Percentiles rank a stretch among this genome's conserved stretches.
Evolutionary conservation across 108 stramenopile species (phyloP).

Genomic region (Nannochloropsis salina): DNA sequence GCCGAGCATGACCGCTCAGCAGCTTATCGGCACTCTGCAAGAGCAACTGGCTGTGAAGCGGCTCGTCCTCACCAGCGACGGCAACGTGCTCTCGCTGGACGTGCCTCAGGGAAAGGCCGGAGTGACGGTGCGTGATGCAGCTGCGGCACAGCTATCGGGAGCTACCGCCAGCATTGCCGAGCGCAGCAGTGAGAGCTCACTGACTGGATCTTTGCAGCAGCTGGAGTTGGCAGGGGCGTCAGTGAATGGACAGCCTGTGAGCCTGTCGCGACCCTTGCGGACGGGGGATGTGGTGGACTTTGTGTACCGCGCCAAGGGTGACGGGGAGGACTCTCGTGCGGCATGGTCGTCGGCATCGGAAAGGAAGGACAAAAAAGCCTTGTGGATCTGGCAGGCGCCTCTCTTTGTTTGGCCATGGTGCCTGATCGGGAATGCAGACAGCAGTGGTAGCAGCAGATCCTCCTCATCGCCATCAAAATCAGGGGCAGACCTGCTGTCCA

Average conservation of each 20-base stretch:
- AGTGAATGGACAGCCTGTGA: slow-evolving; percentile 12
- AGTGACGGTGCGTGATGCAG: not conserved
- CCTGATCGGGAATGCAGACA: not conserved
- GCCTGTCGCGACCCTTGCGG: not conserved
- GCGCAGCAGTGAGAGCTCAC: not conserved
- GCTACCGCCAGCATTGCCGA: not conserved
- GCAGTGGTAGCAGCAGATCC: not conserved
- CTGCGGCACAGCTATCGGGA: not conserved
- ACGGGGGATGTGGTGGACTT: not conserved
- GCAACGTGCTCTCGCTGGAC: not conserved
- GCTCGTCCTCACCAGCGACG: not conserved
- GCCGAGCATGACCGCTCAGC: not conserved
- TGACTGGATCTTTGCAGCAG: not conserved
- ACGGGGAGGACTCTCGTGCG: too few relatives aligned
- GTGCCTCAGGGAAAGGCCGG: not conserved
- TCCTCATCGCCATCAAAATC: not conserved
- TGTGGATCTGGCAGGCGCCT: slow-evolving; percentile 8
- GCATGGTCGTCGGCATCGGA: not conserved
- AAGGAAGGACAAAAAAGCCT: not conserved
- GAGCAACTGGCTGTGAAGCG: not conserved
- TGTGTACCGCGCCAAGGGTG: not conserved
- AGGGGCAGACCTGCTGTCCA: not conserved
- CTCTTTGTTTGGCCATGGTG: slow-evolving; percentile 3
- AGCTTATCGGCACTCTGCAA: not conserved
- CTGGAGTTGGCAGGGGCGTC: not conserved